Evolutionary conservation across 768 basidiomycete species (phyloP).

Genomic region (Porphyrellus cyaneotinctus): DNA sequence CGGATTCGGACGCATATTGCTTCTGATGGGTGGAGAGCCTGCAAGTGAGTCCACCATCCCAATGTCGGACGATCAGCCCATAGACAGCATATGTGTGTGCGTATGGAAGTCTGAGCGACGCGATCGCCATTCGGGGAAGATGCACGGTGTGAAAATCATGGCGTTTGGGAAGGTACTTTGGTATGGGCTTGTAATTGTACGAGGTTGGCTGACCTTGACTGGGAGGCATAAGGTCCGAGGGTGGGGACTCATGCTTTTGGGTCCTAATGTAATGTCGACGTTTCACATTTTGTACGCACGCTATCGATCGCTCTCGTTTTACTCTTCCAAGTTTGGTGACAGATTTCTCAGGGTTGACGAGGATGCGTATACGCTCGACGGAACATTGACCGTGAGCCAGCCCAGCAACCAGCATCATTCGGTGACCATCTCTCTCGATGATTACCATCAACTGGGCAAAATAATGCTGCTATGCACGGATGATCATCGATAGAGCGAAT

Average conservation of each 20-base stretch:
- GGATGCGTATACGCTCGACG: neutral
- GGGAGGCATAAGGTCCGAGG: neutral
- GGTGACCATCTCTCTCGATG: neutral
- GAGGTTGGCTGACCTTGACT: neutral
- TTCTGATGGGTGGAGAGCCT: neutral
- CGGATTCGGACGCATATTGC: neutral
- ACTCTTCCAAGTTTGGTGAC: neutral
- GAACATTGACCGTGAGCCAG: neutral
- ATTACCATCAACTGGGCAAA: neutral
- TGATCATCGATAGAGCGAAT: neutral
- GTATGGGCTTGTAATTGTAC: neutral
- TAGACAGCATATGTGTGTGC: neutral
- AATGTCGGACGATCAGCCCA: neutral
- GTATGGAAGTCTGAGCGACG: neutral
- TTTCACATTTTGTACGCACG: neutral
- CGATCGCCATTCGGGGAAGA: neutral
- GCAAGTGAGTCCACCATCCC: neutral
- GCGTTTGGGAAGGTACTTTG: neutral
- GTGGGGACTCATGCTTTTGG: neutral
- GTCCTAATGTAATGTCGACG: neutral
- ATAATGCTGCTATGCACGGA: neutral
- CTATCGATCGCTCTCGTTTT: neutral
- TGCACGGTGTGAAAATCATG: neutral
- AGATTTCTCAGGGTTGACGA: too few species aligned
- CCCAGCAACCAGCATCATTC: neutral